Base-by-base conservation (phyloP, 1,139 yeast species). In the Blastobotrys proliferans region DNA sequence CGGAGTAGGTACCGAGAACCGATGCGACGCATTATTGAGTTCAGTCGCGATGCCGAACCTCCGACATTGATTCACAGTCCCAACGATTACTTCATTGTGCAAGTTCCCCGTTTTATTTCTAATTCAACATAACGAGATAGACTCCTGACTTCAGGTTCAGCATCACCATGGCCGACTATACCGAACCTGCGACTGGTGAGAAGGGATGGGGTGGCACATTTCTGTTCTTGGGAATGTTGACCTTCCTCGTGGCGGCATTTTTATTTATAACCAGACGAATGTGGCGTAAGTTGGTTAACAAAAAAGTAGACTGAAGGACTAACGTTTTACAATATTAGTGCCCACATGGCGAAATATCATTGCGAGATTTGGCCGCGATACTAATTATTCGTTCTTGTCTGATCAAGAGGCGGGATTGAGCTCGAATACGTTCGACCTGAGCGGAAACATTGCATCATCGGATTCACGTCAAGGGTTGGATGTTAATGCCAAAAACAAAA, bases 361-460 rank as follows among this genome's bases (percentile, higher is more conserved):
- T 5, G 32, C 34, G n/a, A 26, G 37, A 18, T 10, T 19, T 2
- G 27, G 26, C 33, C 28, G 25, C 19, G 26, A 24, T 11, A 14
- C 30, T 3, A 28, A 21, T 18, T 50, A 55, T 26, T 67, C 80
- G 1, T 83, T 83, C 57, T 65, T 67, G 34, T 69, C 69, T 11
- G 94, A 85, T 58, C 56, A 78, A 19, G 85, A 79, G 41, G 67
- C 68, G n/a, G 95, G 95, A 0, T 63, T 85, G 29, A 67, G 71
- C 30, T 83, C 94, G 14, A 67, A 63, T 32, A 74, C 67, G 29
- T 85, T 85, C 56, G 77, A 81, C 57, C 60, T 84, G 24, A 53
- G 66, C 11, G 69, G 72, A 37, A 79, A 82, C 47, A 53, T 68
- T 11, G 57, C 49, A 19, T 60, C 63, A 10, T 16, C 16, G 16